Base-by-base conservation (phyloP, 2,329 filamentous ascomycete species). In the Neocucurbitaria cava region DNA sequence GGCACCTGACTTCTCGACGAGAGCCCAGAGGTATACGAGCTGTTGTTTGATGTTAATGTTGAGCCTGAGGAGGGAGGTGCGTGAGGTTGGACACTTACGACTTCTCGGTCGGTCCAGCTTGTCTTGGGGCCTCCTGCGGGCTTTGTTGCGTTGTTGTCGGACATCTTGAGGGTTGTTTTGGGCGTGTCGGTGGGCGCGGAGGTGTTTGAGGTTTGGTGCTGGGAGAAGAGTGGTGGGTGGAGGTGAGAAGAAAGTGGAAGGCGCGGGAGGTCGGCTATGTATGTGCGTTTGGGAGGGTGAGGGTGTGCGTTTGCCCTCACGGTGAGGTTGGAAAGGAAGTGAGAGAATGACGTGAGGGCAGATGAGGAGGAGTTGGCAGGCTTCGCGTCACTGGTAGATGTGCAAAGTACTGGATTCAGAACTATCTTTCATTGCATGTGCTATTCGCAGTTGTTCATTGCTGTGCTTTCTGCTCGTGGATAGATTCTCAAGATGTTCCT, bases 101-200 rank as follows among this genome's bases (percentile, higher is more conserved):
- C 47, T 35, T 69, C 53, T 5, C 42, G 51, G 11, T 67, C 61
- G 1, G 54, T 59, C 66, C 62, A 69, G 40, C 39, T 35, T 35
- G 31, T 13, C 47, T 33, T 55, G 40, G n/a, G 23, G n/a, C 21
- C 33, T 3, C 21, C 33, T 3, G 20, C 9, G 11, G 30, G 17
- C 13, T 17, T 57, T 54, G 24, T 3, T 41, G 18, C 33, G 13
- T 49, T 46, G 44, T 43, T 49, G 50, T 54, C 47, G 9, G 52
- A 54, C 52, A 56, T 59, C 21, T 1, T 59, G 20, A 13, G 15
- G 35, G 5, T 2, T 3, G 15, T 28, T 39, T 21, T 23, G 20
- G 9, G 28, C 24, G 38, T 48, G 30, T n/a, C n/a, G n/a, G n/a
- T n/a, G 3, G 20, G 2, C 2, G 38, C 15, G 21, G 31, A 13